Conservation (phyloP, 495 filamentous ascomycete species). For the Aspergillus hancockii region DNA sequence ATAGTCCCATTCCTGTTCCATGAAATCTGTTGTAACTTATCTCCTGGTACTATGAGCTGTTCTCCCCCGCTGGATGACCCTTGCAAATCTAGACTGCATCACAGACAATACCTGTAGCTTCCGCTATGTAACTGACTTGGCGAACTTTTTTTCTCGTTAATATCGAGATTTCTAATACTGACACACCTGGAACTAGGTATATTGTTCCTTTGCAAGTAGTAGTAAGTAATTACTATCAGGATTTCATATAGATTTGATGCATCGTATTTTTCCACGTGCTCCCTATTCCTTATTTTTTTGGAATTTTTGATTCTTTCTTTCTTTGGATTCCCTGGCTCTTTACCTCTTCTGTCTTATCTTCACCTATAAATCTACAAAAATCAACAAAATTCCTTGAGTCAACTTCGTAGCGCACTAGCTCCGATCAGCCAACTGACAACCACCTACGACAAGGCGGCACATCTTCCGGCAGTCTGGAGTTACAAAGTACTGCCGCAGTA, state of each 20-base stretch:
- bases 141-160: background rate
- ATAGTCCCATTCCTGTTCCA: conserved; percentile 19
- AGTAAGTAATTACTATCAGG: too few species aligned
- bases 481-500: background rate
- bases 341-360: background rate
- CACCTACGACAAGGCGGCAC: background rate
- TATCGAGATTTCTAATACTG: background rate
- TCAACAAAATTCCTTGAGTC: background rate
- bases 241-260: background rate
- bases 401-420: background rate
- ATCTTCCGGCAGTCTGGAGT: background rate
- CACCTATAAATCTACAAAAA: background rate
- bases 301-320: conserved; percentile 4
- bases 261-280: background rate
- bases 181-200: background rate
- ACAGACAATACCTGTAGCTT: too few species aligned
- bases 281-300: conserved; percentile 7
- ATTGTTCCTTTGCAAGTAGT: background rate
- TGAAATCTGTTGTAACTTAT: conserved; percentile 6
- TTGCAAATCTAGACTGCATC: background rate
- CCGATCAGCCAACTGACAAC: background rate
- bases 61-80: background rate
- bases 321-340: conserved; percentile 12
- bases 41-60: background rate
- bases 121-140: background rate